These are phyloP conservation scores for Aspergillus campestris DNA, from an alignment of 495 filamentous ascomycete species.

Conservation along the genomic window DNA sequence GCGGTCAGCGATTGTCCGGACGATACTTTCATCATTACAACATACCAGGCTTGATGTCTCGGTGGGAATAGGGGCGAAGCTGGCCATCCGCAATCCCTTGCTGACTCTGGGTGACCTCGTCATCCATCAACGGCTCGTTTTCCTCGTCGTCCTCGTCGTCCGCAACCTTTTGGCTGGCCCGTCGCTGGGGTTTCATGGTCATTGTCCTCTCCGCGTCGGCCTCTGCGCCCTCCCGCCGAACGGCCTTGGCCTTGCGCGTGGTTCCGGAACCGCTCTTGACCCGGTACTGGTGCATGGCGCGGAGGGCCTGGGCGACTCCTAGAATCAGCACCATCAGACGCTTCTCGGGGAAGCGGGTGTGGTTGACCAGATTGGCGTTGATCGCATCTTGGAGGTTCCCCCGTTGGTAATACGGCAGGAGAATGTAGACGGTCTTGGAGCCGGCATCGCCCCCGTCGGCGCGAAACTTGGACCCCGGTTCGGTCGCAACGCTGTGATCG, in stretches of 20 bases:
- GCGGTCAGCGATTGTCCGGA: constrained; percentile 6
- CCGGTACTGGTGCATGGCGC: constrained; percentile 83
- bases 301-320: constrained; percentile 81
- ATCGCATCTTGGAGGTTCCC: constrained; percentile 97
- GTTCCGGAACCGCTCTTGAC: constrained; percentile 48
- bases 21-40: background rate
- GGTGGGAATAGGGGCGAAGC: constrained; percentile 78
- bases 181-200: constrained; percentile 45
- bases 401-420: constrained; percentile 88
- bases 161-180: constrained; percentile 32
- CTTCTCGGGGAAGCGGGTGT: constrained; percentile 85
- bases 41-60: constrained; percentile 93
- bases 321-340: constrained; percentile 82
- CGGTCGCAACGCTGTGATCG: constrained; percentile 67
- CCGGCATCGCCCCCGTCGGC: constrained; percentile 47
- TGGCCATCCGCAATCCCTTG: constrained; percentile 64
- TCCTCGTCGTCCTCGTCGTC: constrained; percentile 67
- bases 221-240: constrained; percentile 49
- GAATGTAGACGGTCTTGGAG: constrained; percentile 90
- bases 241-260: constrained; percentile 51
- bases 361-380: constrained; percentile 97
- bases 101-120: constrained; percentile 64
- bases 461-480: constrained; percentile 52
- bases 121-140: constrained; percentile 73
- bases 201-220: constrained; percentile 52